Evolutionary conservation across 169 alveolate genomes (phyloP), one percentile per base, ranked within the genome.

Genomic region (Plasmodium vivax): DNA sequence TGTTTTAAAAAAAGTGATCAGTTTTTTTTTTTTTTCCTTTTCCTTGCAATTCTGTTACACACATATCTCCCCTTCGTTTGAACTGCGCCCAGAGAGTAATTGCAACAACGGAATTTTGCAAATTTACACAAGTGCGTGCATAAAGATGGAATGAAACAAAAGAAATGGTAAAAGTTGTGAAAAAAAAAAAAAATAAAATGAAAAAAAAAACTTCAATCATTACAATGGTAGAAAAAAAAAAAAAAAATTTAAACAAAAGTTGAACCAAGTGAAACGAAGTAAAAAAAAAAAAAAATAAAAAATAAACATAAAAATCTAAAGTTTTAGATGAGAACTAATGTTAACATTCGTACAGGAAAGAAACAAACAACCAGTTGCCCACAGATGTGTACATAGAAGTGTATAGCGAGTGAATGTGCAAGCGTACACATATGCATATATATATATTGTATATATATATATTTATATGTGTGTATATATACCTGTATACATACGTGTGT

Each of bases 31-130:
- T n/a, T 8, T 45, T 32, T 75, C 62, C 56, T 47, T 8, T 51
- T 36, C 80, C 75, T 56, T 36, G 23, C 68, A 77, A 47, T 74
- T 74, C n/a, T 34, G n/a, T 85, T 85, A 85, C 85, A 75, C 92
- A 84, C 92, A 84, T 38, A 36, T 84, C 77, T 71, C 32, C 54
- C 80, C 62, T 68, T 19, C 38, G 47, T 84, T 84, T 68, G 30
- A 83, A 30, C 77, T 34, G 27, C 74, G 75, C 80, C 38, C 43
- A 85, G 85, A 85, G 93, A 85, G 93, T 74, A 77, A 85, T 71
- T 84, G 80, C 92, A 84, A 71, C 47, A 36, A 62, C 32, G 23
- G 51, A 84, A 71, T 34, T 38, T 38, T 71, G n/a, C 72, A 38
- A 30, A 68, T 68, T 68, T 19, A 19, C 77, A 84, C 80, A 84